These are phyloP conservation scores for Agrocybe chaxingu DNA, from an alignment of 768 basidiomycete genomes.

Conservation along the genomic window DNA sequence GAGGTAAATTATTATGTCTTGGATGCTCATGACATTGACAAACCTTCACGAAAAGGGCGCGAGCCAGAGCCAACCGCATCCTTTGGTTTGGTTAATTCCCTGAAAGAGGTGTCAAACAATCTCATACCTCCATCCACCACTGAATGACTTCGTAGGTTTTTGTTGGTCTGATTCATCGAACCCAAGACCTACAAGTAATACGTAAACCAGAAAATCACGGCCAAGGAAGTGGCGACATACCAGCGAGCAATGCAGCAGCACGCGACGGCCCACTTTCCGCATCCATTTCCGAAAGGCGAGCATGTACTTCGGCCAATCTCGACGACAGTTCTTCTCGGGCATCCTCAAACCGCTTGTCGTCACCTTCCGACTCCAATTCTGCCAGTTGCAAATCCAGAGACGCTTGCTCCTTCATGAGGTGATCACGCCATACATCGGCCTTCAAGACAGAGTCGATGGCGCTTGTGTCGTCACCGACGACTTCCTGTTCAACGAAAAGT, in stretches of 20 bases:
- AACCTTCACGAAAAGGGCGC: constrained; percentile 95
- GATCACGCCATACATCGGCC: constrained; percentile 99
- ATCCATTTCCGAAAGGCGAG: constrained; percentile 94
- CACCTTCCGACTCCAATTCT: constrained; percentile 68
- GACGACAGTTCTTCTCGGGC: constrained; percentile 81
- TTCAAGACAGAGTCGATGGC: constrained; percentile 96
- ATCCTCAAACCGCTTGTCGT: constrained; percentile 80
- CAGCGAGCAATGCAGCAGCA: constrained; percentile 85
- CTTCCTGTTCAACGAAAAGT: constrained; percentile 98
- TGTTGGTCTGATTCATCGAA: constrained; percentile 88
- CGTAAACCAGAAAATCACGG: neutral
- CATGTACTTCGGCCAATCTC: constrained; percentile 85
- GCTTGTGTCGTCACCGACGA: constrained; percentile 86
- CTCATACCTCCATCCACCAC: constrained; percentile 88
- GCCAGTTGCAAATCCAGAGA: constrained; percentile 70
- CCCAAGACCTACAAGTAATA: constrained; percentile 63
- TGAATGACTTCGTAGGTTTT: constrained; percentile 80
- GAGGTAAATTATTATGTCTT: neutral
- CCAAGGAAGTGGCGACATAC: constrained; percentile 29
- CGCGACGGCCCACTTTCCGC: constrained; percentile 96
- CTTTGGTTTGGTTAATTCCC: constrained; percentile 32
- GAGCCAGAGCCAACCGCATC: constrained; percentile 93
- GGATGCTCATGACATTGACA: neutral
- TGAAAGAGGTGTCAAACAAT: neutral
- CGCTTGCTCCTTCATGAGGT: constrained; percentile 81